Evolutionary conservation across 345 rosid genomes (phyloP).

Genomic region (Salix udensis): DNA sequence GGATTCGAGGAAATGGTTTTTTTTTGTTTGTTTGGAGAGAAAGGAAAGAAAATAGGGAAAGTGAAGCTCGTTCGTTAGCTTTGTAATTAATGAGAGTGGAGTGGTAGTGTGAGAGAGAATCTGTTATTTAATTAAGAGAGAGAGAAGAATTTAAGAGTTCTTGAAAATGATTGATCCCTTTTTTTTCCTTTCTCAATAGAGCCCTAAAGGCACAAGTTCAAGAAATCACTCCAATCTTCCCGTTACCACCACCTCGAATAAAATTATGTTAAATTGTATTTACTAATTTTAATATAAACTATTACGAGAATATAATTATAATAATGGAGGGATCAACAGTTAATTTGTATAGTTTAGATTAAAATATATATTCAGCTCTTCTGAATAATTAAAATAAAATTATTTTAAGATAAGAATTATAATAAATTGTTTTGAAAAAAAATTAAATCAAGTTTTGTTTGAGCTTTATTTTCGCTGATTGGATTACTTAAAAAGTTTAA

Average conservation of each 20-base stretch:
- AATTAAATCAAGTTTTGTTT: too few species aligned
- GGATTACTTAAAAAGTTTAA: too few species aligned
- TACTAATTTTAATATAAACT: not conserved
- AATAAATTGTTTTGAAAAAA: too few species aligned
- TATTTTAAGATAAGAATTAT: too few species aligned
- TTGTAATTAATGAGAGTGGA: not conserved
- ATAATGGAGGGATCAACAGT: not conserved
- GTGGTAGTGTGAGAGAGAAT: not conserved
- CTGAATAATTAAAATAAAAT: too few species aligned
- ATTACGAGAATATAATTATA: not conserved
- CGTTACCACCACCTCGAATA: not conserved
- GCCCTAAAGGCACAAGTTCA: not conserved
- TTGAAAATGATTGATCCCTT: conserved; percentile 11
- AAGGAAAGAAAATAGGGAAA: not conserved
- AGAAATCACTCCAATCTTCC: not conserved
- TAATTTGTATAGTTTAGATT: too few species aligned
- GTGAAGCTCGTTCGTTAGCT: not conserved
- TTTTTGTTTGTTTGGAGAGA: not conserved
- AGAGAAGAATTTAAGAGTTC: not conserved
- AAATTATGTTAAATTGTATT: not conserved
- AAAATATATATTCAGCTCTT: too few species aligned
- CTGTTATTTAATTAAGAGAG: not conserved
- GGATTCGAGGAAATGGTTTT: not conserved
- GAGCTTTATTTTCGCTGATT: too few species aligned
- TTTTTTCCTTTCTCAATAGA: not conserved